These are phyloP conservation scores for Penicillium lividum DNA, from an alignment of 495 filamentous ascomycete genomes.

Conservation along the genomic window DNA sequence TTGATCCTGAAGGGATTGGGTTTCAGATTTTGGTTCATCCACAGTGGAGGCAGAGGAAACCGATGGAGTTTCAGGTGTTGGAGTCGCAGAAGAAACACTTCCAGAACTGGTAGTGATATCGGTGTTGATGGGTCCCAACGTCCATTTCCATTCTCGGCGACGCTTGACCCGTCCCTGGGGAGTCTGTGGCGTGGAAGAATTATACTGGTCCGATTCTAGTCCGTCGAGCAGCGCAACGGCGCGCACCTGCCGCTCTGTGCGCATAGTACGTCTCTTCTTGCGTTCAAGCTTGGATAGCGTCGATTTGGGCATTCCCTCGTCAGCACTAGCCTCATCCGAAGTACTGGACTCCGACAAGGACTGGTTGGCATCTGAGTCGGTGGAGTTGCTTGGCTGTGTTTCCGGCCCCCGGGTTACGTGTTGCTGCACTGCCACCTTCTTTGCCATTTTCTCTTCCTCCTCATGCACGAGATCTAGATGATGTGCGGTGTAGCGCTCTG, in stretches of 20 bases:
- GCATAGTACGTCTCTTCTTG: conserved; percentile 42
- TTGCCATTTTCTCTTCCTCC: conserved; percentile 1
- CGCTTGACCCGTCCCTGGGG: conserved; percentile 53
- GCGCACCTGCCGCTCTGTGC: conserved; percentile 43
- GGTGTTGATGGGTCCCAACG: conserved; percentile 45
- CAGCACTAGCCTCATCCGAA: conserved; percentile 39
- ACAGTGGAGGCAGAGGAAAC: conserved; percentile 10
- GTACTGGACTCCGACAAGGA: conserved; percentile 42
- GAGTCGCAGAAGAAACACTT: conserved; percentile 4
- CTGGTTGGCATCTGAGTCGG: conserved; percentile 35
- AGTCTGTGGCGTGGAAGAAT: conserved; percentile 47
- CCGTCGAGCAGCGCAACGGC: conserved; percentile 45
- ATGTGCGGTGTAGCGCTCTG: conserved; percentile 49
- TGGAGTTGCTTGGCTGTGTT: conserved; percentile 33
- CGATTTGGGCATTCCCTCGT: conserved; percentile 9
- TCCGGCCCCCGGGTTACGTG: conserved; percentile 8
- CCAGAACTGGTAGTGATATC: conserved; percentile 1
- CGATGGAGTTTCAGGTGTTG: neutral
- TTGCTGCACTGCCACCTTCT: conserved; percentile 8
- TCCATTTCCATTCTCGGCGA: conserved; percentile 60
- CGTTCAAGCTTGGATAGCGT: conserved; percentile 27
- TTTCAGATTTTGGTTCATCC: neutral
- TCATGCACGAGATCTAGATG: conserved; percentile 36
- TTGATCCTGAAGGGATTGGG: conserved; percentile 5
- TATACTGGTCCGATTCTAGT: conserved; percentile 28